Conservation (phyloP, 257 asterid genomes). For the Plantago ovata region DNA sequence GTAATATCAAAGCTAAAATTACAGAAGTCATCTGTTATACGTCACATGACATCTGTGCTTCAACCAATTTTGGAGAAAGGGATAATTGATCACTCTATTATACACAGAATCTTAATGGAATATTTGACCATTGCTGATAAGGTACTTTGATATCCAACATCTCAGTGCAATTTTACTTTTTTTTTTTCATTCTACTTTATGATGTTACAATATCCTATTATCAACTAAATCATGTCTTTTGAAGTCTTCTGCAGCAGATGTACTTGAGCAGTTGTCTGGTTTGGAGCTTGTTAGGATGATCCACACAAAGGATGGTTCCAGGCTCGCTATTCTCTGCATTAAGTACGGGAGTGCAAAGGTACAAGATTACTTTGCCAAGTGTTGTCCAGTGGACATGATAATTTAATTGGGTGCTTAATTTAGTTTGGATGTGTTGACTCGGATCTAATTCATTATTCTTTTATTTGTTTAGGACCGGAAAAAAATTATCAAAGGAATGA, state of each 20-base stretch:
- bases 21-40: constrained; percentile 68
- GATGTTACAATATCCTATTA: not conserved
- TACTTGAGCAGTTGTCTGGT: constrained; percentile 71
- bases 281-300: constrained; percentile 64
- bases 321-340: constrained; percentile 69
- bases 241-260: constrained; percentile 87
- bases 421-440: not conserved
- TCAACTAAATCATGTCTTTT: constrained; percentile 40
- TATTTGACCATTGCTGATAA: constrained; percentile 68
- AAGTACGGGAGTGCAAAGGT: constrained; percentile 97
- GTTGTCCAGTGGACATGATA: not conserved
- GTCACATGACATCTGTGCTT: constrained; percentile 80
- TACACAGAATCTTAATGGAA: constrained; percentile 74
- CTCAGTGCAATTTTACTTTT: not conserved
- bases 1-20: constrained; percentile 68
- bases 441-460: constrained; percentile 7
- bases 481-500: constrained; percentile 88
- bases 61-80: constrained; percentile 91
- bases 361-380: constrained; percentile 7
- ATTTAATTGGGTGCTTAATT: constrained; percentile 4
- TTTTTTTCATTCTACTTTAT: not conserved
- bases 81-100: constrained; percentile 85
- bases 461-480: constrained; percentile 65
- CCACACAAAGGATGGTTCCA: constrained; percentile 88
- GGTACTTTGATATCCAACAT: constrained; percentile 36